Conservation (phyloP, 306 rosid genomes). For the Quercus variabilis region DNA sequence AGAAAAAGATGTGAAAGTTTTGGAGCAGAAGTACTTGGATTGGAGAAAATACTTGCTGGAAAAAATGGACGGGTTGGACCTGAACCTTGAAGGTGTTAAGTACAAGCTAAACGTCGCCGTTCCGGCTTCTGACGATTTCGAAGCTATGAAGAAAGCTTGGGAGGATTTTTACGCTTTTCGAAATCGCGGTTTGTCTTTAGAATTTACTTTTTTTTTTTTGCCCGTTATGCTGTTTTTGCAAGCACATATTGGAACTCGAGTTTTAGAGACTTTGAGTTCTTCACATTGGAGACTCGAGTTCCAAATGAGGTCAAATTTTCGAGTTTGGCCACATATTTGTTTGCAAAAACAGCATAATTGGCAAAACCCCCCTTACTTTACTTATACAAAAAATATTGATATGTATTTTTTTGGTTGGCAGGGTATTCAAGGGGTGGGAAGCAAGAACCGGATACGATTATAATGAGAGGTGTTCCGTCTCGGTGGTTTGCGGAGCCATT, state of each 20-base stretch:
- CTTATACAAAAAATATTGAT: neutral
- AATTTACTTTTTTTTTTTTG: neutral
- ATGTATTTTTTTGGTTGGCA: constrained; percentile 3
- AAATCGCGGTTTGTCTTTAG: constrained; percentile 42
- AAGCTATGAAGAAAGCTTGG: constrained; percentile 60
- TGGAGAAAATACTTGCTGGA: constrained; percentile 60
- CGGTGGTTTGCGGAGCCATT: constrained; percentile 93
- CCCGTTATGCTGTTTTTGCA: too few relatives aligned
- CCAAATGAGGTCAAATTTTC: too few relatives aligned
- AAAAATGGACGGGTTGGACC: constrained; percentile 69
- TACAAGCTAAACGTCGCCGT: constrained; percentile 49
- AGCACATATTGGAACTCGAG: too few relatives aligned
- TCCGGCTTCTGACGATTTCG: constrained; percentile 61
- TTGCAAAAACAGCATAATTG: too few relatives aligned
- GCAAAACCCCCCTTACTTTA: too few relatives aligned
- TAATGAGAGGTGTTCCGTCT: constrained; percentile 69
- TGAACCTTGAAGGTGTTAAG: constrained; percentile 74
- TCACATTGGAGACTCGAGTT: too few relatives aligned
- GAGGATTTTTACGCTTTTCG: constrained; percentile 58
- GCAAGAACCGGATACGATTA: constrained; percentile 66
- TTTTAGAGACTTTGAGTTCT: too few relatives aligned
- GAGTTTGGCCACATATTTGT: too few relatives aligned
- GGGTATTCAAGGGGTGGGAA: constrained; percentile 52
- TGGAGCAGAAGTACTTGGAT: constrained; percentile 43
- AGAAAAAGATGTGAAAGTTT: constrained; percentile 23